Evolutionary conservation across 2,329 filamentous ascomycete genomes (phyloP).

Genomic region (Paracorniculantispora psalliotae): DNA sequence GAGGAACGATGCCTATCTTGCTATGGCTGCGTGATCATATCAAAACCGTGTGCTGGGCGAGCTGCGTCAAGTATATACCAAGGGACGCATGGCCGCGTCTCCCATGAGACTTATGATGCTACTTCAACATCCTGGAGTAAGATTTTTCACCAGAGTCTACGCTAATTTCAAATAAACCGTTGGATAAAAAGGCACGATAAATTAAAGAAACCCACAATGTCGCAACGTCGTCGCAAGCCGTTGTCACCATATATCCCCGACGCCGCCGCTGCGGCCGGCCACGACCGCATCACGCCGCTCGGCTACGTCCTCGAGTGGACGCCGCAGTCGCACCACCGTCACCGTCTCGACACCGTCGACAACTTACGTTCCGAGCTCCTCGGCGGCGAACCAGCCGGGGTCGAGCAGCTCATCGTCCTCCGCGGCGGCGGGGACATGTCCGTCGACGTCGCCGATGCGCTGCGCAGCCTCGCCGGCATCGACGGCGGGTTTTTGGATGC

Average conservation of each 20-base stretch:
- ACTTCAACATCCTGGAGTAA: not conserved
- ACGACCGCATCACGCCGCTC: constrained; percentile 3
- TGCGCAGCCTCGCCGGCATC: constrained; percentile 8
- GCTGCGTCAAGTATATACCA: not conserved
- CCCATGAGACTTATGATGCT: not conserved
- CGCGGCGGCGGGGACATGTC: not conserved
- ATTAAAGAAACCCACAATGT: not conserved
- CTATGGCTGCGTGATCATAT: not conserved
- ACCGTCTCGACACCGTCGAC: constrained; percentile 10
- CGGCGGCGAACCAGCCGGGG: not conserved
- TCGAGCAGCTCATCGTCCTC: constrained; percentile 7
- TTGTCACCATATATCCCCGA: not conserved
- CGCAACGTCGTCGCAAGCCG: constrained; percentile 4
- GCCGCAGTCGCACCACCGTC: constrained; percentile 11
- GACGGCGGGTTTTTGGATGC: constrained; percentile 14
- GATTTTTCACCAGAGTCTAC: no score
- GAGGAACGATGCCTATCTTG: not conserved
- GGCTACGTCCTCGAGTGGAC: constrained; percentile 18
- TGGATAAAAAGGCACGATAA: not conserved
- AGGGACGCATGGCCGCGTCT: not conserved
- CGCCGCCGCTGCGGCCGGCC: no score
- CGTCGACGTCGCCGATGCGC: not conserved
- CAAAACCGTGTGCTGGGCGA: not conserved
- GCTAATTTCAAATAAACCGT: no score
- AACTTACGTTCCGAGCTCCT: constrained; percentile 16